These are phyloP conservation scores for Millerozyma miso DNA, from an alignment of 805 yeast genomes.

Conservation along the genomic window DNA sequence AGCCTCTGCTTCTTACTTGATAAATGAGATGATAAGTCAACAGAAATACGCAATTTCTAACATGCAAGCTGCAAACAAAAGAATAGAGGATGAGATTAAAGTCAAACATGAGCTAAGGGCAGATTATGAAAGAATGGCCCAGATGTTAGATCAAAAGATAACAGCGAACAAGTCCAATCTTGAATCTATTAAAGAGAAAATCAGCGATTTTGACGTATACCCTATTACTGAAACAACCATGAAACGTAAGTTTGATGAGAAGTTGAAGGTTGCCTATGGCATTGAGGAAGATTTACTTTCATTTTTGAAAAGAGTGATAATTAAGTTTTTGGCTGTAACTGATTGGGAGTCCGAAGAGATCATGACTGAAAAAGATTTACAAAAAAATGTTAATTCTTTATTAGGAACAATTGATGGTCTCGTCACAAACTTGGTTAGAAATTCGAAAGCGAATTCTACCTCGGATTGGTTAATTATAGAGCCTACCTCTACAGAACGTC, in stretches of 20 bases:
- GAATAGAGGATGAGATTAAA: neutral
- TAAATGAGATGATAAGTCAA: conserved; percentile 5
- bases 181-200: conserved; percentile 2
- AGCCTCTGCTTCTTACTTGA: conserved; percentile 18
- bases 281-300: conserved; percentile 5
- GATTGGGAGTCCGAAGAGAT: conserved; percentile 7
- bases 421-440: conserved; percentile 1
- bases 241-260: conserved; percentile 2
- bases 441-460: no score
- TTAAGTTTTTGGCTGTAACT: conserved; percentile 8
- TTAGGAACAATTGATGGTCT: conserved; percentile 7
- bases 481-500: conserved; percentile 2
- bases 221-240: conserved; percentile 1
- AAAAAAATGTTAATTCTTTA: conserved; percentile 6
- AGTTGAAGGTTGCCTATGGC: conserved; percentile 7
- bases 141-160: neutral
- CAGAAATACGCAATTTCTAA: conserved; percentile 7
- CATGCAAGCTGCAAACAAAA: neutral
- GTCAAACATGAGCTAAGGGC: neutral
- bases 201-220: neutral
- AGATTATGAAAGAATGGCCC: neutral
- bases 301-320: conserved; percentile 9
- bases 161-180: neutral
- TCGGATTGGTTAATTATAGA: conserved; percentile 11
- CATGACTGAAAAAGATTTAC: conserved; percentile 5